Evolutionary conservation across 768 basidiomycete species (phyloP), one percentile per base, ranked within the genome.

Genomic region (Calocybe cyanea): DNA sequence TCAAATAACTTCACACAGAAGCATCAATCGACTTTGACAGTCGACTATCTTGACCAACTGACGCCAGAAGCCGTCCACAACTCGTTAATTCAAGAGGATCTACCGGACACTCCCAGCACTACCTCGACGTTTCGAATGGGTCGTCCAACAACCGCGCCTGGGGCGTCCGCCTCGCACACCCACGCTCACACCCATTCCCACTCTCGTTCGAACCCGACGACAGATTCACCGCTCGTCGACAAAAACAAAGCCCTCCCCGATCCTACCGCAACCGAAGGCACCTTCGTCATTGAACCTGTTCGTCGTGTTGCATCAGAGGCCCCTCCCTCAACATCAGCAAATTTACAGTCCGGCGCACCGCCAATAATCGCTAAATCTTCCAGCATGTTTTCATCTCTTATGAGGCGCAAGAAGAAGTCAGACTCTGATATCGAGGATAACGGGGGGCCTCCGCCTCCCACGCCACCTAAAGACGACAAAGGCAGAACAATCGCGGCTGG

Each of bases 401-500:
- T 77, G 19, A 62, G 72, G 28, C 68, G 69, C 56, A 72, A 68
- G 58, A 67, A 64, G 53, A 57, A 52, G 34, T 51, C 53, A n/a
- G 35, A 35, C n/a, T 57, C 64, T 38, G 63, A 61, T 18, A 45
- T 41, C 28, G 55, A 55, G 4, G 50, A 55, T 30, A 53, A 57
- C 28, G 45, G 59, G 21, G 65, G 65, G 1, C 72, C 72, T 13
- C 71, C 73, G 7, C 75, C 74, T n/a, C 75, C 75, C 3, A 62
- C 68, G 19, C 76, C 75, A 21, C 75, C 76, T 5, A 77, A 77
- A 56, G 75, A 76, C 48, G 61, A 60, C 25, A 28, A 28, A 11
- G 56, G 44, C 14, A 49, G 38, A 46, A 62, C 55, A 48, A 50
- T 52, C 15, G 35, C 41, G 17, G 24, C 36, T 31, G 43, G 57